Base-by-base conservation (phyloP, 176 grass and related monocot species). In the Echinochloa phyllopogon region DNA sequence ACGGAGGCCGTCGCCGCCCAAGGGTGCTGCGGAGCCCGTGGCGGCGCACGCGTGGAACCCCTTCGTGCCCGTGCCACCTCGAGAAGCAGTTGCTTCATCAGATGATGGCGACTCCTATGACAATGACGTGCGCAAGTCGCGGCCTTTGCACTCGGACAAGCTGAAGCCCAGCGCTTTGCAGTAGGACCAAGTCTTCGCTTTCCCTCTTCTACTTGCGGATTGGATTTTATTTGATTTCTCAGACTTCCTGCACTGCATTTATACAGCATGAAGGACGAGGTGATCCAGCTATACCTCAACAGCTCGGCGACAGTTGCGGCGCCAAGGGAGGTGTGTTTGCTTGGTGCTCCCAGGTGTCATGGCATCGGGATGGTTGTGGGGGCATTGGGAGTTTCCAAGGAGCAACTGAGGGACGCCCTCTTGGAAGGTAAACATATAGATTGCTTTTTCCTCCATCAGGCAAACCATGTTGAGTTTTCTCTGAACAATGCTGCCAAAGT, bases 151-250 rank as follows among this genome's bases (percentile, higher is more conserved):
- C 51, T 88, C 89, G 65, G 94, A 92, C 62, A 89, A 92, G 84
- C 89, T 92, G 33, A 97, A 97, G 72, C 92, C 87, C 8, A 58
- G 79, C 0, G 86, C 91, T 48, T 84, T 94, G 82, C 91, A 94
- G 94, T 97, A 89, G 88, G 90, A 39, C 12, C 48, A 66, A 25
- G 14, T 18, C 23, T 47, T 6, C 8, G 4, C 29, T 9, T 21
- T 36, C 2, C 42, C 51, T 63, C 49, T 81, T 62, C 5, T 33
- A 57, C 14, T 11, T 36, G 42, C n/a, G 10, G n/a, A 33, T 75
- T 25, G 6, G 45, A 36, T 76, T 68, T 1, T 50, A 43, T 63
- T 72, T 51, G 9, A 25, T 42, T 59, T 83, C 57, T 77, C 8
- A 69, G 6, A 20, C 17, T 67, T 5, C n/a, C 50, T 39, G 16